These are phyloP conservation scores for Saccharomyces hybrid DNA, from an alignment of 1,139 yeast genomes.

Conservation along the genomic window DNA sequence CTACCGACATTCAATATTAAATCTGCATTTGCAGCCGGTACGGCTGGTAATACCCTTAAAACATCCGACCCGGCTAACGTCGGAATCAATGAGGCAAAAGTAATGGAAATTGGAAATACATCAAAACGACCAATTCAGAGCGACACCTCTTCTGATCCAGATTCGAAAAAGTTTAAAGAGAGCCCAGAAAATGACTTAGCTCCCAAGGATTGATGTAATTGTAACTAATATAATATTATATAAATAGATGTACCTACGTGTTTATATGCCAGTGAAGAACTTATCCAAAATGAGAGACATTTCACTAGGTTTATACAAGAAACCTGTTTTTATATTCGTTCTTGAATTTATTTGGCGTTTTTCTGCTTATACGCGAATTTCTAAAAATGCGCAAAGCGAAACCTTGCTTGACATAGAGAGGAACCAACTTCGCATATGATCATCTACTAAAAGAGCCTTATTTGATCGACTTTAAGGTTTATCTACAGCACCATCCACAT, in stretches of 20 bases:
- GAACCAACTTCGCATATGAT: neutral
- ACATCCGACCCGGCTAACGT: neutral
- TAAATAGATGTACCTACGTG: neutral
- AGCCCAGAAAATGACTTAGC: neutral
- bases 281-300: neutral
- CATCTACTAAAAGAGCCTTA: neutral
- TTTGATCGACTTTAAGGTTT: no score
- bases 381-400: neutral
- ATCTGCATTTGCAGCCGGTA: constrained; percentile 7
- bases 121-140: neutral
- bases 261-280: neutral
- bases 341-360: neutral
- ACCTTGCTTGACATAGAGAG: neutral
- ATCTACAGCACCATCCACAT: no score
- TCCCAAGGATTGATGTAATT: neutral
- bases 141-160: neutral
- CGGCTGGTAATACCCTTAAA: neutral
- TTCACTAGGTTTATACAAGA: neutral
- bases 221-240: neutral
- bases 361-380: neutral
- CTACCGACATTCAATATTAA: constrained; percentile 1
- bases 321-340: neutral
- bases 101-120: neutral
- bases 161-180: neutral
- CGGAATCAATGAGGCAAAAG: neutral